Base-by-base conservation (phyloP, 1,284 basidiomycete species). In the Grifola frondosa region DNA sequence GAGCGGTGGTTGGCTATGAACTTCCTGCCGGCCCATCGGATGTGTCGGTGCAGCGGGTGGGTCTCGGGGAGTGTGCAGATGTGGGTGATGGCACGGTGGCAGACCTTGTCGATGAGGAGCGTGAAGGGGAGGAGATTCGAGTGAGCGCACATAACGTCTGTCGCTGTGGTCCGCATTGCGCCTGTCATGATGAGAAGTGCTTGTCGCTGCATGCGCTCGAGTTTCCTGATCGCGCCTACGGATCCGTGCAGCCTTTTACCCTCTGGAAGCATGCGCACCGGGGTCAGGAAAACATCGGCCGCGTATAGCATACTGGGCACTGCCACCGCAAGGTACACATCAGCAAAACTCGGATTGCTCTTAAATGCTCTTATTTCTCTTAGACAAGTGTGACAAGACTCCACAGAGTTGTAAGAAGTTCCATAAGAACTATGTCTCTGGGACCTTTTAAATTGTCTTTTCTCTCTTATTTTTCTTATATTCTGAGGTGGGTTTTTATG, bases 281-380 rank as follows among this genome's bases (percentile, higher is more conserved):
- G 35, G 53, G 65, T 15, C 34, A 59, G 42, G 59, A 65, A 73
- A 1, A 71, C 37, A 29, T 69, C 65, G 1, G 62, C 52, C 2
- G 60, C 64, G 32, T 70, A 71, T 0, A 60, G 53, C 56, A 70
- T 63, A 28, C 61, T 60, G 4, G 67, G 63, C 7, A 70, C 34
- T 0, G 56, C 64, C 0, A 68, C 58, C 3, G 62, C 44, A 0
- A 57, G 32, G 44, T 68, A 72, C 0, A 67, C 49, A 6, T 48
- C 44, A n/a, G n/a, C n/a, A n/a, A n/a, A n/a, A n/a, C n/a, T n/a
- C n/a, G n/a, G n/a, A n/a, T n/a, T n/a, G n/a, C 20, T 57, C n/a
- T n/a, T n/a, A n/a, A n/a, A n/a, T n/a, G n/a, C n/a, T n/a, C n/a
- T n/a, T n/a, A n/a, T n/a, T n/a, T n/a, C n/a, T n/a, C n/a, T n/a